A percentile compares a stretch with the other conserved stretches of the same genome.
Evolutionary conservation across 139 green algal species (phyloP).

Genomic region (Micromonas pusilla): DNA sequence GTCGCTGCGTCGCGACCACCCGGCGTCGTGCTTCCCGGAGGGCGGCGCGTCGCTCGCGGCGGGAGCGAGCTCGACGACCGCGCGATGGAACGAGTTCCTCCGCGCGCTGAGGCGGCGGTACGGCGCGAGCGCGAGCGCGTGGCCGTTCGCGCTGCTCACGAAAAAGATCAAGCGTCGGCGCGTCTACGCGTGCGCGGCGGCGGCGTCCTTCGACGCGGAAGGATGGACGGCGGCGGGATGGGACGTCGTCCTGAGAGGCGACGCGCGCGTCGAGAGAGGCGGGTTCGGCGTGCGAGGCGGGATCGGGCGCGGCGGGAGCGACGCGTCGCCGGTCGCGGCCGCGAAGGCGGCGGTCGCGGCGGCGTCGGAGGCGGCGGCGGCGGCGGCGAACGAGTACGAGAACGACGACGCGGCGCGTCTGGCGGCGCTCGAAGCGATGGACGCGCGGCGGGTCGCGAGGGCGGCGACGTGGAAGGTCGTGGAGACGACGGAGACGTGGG

Average conservation of each 20-base stretch:
- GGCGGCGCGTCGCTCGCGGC: background rate
- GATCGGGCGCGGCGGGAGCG: too few species aligned
- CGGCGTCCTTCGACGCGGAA: too few species aligned
- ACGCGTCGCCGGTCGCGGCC: too few species aligned
- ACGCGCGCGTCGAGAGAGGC: background rate
- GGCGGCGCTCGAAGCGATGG: too few species aligned
- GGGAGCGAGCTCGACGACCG: background rate
- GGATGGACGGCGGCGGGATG: too few species aligned
- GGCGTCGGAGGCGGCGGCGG: too few species aligned
- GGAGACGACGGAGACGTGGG: too few species aligned
- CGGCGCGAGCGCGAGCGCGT: background rate
- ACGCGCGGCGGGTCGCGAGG: background rate
- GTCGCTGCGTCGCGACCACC: background rate
- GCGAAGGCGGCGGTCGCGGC: too few species aligned
- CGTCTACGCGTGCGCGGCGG: background rate
- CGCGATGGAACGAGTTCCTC: background rate
- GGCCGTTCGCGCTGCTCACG: background rate
- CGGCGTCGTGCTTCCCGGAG: background rate
- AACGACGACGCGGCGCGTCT: too few species aligned
- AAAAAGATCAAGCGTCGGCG: background rate
- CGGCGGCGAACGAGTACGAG: background rate
- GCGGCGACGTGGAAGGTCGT: background rate
- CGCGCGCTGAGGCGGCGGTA: background rate
- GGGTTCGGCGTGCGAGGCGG: background rate
- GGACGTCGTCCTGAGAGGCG: too few species aligned